These are phyloP conservation scores for Pogostemon cablin DNA, from an alignment of 257 asterid genomes.

Conservation along the genomic window DNA sequence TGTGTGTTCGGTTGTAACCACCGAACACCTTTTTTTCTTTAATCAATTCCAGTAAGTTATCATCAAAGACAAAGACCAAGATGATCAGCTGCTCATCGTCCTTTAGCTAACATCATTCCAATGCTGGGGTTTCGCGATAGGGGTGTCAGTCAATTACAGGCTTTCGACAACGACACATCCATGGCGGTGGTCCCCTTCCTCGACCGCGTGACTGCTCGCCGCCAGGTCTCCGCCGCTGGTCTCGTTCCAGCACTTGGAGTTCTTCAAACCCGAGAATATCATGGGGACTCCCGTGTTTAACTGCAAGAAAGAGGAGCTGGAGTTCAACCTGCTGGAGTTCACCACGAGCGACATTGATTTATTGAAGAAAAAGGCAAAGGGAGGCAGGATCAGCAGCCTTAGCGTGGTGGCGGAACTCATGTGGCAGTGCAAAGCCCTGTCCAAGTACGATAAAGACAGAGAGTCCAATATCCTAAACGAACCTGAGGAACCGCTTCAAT, in stretches of 20 bases:
- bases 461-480: conserved; percentile 57
- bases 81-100: conserved; percentile 52
- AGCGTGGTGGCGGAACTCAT: conserved; percentile 51
- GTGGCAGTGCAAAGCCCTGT: conserved; percentile 76
- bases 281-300: conserved; percentile 52
- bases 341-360: conserved; percentile 33
- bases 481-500: conserved; percentile 54
- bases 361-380: conserved; percentile 46
- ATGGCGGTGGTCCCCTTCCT: conserved; percentile 35
- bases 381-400: conserved; percentile 43
- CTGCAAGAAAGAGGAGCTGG: conserved; percentile 42
- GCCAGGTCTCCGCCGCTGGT: conserved; percentile 42
- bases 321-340: conserved; percentile 44
- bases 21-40: too few relatives aligned
- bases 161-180: conserved; percentile 40
- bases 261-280: conserved; percentile 47
- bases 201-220: conserved; percentile 42
- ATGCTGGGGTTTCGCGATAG: conserved; percentile 71
- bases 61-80: not conserved
- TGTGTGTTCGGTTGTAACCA: too few relatives aligned
- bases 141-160: conserved; percentile 56
- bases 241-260: conserved; percentile 38
- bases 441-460: conserved; percentile 32
- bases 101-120: conserved; percentile 77
- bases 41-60: too few relatives aligned